Evolutionary conservation across 352 stramenopile species (phyloP).

Genomic region (Pythium brachiatum): DNA sequence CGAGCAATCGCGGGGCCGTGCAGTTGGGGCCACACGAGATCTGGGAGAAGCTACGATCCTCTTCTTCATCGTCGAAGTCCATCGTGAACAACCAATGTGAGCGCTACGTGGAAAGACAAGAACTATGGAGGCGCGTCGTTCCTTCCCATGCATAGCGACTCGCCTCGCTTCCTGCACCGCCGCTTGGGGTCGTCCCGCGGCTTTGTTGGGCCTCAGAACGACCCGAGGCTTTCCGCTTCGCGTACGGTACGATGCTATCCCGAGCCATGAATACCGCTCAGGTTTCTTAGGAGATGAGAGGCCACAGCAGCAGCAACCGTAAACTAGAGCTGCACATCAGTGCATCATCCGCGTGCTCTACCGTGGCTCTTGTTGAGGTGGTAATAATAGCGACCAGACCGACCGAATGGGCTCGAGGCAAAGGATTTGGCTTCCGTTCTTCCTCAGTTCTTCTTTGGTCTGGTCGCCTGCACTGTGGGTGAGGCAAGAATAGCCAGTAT

Average conservation of each 20-base stretch:
- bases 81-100: constrained; percentile 20
- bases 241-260: background rate
- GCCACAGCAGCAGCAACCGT: background rate
- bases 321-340: background rate
- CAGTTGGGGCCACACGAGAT: constrained; percentile 52
- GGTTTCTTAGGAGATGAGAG: constrained; percentile 8
- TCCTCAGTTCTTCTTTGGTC: background rate
- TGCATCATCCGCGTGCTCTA: background rate
- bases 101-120: constrained; percentile 7
- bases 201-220: constrained; percentile 1
- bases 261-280: constrained; percentile 9
- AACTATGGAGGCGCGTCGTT: constrained; percentile 6
- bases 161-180: background rate
- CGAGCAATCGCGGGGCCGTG: constrained; percentile 51
- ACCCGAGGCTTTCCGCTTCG: background rate
- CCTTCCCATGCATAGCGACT: constrained; percentile 1
- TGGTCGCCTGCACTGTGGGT: background rate
- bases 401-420: background rate
- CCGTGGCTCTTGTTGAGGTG: background rate
- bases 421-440: too few species aligned
- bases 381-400: constrained; percentile 1
- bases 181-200: background rate
- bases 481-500: background rate
- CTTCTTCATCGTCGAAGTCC: constrained; percentile 28
- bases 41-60: constrained; percentile 46